Conservation (phyloP, 23 red algal species). For the Chondrus crispus region DNA sequence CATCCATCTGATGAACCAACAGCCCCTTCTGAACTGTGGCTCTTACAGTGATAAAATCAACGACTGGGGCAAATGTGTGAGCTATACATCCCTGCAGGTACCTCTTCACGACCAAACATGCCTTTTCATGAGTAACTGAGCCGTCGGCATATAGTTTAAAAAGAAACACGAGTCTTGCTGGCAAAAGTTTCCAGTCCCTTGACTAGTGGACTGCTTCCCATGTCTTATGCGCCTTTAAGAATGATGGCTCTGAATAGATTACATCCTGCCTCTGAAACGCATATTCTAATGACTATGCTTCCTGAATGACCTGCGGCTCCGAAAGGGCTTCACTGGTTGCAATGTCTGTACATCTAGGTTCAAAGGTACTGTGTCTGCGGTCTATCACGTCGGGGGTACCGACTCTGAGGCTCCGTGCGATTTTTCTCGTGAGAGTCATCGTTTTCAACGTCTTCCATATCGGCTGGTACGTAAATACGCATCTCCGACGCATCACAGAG, state of each 20-base stretch:
- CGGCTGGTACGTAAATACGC: too few species aligned
- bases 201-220: neutral
- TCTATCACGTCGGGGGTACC: neutral
- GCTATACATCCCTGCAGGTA: conserved; percentile 23
- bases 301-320: neutral
- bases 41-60: neutral
- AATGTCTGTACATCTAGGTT: neutral
- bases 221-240: neutral
- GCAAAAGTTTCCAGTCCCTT: neutral
- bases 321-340: too few species aligned
- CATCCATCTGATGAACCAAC: conserved; percentile 5
- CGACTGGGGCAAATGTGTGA: conserved; percentile 8
- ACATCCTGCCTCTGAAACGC: neutral
- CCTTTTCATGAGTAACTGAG: neutral
- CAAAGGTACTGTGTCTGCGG: neutral
- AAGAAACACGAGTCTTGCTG: neutral
- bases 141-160: neutral
- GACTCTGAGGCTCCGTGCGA: too few species aligned
- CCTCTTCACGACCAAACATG: conserved; percentile 3
- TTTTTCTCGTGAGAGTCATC: neutral
- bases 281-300: neutral
- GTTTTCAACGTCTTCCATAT: neutral
- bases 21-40: neutral
- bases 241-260: neutral
- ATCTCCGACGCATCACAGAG: neutral